These are phyloP conservation scores for Chenopodium formosanum DNA, from an alignment of 148 eudicot genomes.

Conservation along the genomic window DNA sequence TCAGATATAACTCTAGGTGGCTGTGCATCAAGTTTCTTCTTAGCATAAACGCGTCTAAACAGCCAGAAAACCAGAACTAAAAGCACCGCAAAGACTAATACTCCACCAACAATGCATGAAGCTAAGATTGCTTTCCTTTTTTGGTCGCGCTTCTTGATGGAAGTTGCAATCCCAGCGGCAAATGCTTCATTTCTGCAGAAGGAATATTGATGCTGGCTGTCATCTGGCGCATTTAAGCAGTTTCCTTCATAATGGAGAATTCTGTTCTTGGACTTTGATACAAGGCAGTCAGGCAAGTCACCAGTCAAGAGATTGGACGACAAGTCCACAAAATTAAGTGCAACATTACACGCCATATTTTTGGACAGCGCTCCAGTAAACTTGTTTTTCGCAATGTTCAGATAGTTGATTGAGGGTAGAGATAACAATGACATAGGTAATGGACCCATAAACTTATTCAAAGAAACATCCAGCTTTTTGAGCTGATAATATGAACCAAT, in stretches of 20 bases:
- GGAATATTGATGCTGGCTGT: conserved; percentile 52
- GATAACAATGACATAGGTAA: conserved; percentile 56
- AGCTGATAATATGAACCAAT: conserved; percentile 66
- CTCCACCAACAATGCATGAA: conserved; percentile 51
- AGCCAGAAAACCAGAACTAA: conserved; percentile 37
- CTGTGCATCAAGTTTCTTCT: conserved; percentile 32
- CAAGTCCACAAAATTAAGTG: conserved; percentile 60
- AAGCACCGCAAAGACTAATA: conserved; percentile 37
- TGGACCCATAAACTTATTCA: conserved; percentile 73
- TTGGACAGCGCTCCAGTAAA: conserved; percentile 62
- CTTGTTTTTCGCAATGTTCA: conserved; percentile 55
- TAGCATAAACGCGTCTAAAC: conserved; percentile 35
- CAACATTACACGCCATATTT: conserved; percentile 47
- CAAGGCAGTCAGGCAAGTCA: conserved; percentile 58
- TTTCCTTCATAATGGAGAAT: conserved; percentile 47
- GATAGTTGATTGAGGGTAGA: conserved; percentile 57
- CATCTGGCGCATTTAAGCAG: conserved; percentile 47
- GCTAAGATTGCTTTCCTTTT: conserved; percentile 41
- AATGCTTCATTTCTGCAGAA: conserved; percentile 80
- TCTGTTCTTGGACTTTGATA: conserved; percentile 30
- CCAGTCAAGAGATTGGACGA: conserved; percentile 70
- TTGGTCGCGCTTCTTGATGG: conserved; percentile 31
- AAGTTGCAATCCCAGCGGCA: conserved; percentile 77
- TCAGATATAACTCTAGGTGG: conserved; percentile 42
- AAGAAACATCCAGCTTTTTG: conserved; percentile 57